Evolutionary conservation across 495 filamentous ascomycete species (phyloP), one percentile per base, ranked within the genome.

Genomic region (Neurospora africana): DNA sequence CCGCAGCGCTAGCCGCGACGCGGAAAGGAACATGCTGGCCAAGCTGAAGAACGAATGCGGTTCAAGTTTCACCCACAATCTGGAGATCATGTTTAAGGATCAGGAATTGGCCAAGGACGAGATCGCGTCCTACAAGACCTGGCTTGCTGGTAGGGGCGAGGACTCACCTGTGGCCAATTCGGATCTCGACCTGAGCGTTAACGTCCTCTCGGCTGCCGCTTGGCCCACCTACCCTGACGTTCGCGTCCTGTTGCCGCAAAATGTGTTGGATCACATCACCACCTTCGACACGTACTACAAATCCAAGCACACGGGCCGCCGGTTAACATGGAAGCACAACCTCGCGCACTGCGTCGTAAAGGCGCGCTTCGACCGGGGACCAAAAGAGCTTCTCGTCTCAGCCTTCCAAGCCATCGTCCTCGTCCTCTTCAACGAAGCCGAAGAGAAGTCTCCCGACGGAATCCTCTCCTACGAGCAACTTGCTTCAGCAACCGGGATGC

Each of bases 61-160:
- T 35, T 90, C 92, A 4, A 90, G 86, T 74, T 98, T 98, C 78
- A 98, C 96, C 1, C 93, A 97, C 75, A 98, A 99, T 76, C 86
- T 99, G 3, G 95, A 99, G 80, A 91, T 93, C 40, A 99, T 99
- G 95, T 98, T 99, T 84, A 97, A 97, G 77, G 95, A 99, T 76
- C 92, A 98, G 80, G 94, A 97, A 73, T 85, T 98, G 69, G 91
- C 91, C 15, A 88, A 89, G 40, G 94, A 97, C 72, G 93, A 96
- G 76, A 93, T 97, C 86, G 72, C 80, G 5, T 89, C 91, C 0
- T 98, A 94, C 83, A 93, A 86, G 73, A 75, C 77, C 23, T 84
- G 80, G 81, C 43, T 80, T 68, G 73, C 81, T 69, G 80, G 78
- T 44, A 83, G 77, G 15, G 81, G 88, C 72, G 82, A 85, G 33